These are phyloP conservation scores for Panaeolus cyanescens DNA, from an alignment of 768 basidiomycete genomes.

Conservation along the genomic window DNA sequence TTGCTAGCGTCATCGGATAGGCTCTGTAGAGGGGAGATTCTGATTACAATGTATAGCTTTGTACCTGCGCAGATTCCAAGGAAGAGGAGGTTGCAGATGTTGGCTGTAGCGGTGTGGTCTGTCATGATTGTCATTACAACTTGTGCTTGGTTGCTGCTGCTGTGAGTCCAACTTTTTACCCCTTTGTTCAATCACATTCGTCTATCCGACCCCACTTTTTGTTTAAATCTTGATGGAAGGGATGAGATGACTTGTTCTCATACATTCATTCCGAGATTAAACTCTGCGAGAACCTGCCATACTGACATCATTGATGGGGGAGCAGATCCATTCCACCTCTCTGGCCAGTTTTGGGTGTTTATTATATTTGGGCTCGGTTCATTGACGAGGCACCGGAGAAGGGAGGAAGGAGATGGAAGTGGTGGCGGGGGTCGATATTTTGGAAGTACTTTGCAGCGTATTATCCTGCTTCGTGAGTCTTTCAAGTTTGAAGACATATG, in stretches of 20 bases:
- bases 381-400: constrained; percentile 77
- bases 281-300: not conserved
- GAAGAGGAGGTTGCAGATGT: constrained; percentile 84
- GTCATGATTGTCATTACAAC: constrained; percentile 71
- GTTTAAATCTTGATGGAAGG: not conserved
- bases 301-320: constrained; percentile 1
- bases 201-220: constrained; percentile 2
- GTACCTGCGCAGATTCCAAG: constrained; percentile 86
- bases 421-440: constrained; percentile 69
- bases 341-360: constrained; percentile 83
- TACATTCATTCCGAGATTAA: no score
- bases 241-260: no score
- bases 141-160: constrained; percentile 74
- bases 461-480: constrained; percentile 84
- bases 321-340: constrained; percentile 82
- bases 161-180: constrained; percentile 50
- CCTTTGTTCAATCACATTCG: not conserved
- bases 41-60: constrained; percentile 49
- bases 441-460: constrained; percentile 94
- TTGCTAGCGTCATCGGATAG: not conserved
- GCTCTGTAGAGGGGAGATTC: not conserved
- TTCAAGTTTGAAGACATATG: not conserved
- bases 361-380: constrained; percentile 76
- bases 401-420: constrained; percentile 70
- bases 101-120: constrained; percentile 88